Percentiles rank a stretch among this genome's conserved stretches.
These are phyloP conservation scores for Fomitopsis pulvina DNA, from an alignment of 768 basidiomycete species.

Conservation along the genomic window DNA sequence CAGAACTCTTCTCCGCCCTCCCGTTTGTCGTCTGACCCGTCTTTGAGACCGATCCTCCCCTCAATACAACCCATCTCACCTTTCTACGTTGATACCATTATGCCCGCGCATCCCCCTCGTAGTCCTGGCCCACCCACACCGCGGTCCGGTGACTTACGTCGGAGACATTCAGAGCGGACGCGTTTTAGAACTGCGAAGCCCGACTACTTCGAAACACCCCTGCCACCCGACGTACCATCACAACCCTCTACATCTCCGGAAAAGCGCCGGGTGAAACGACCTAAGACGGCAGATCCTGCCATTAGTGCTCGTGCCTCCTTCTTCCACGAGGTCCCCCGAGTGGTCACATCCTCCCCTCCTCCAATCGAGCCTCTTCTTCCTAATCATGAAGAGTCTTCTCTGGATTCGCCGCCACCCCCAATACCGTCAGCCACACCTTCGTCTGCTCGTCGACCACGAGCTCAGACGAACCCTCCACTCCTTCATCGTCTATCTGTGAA, in stretches of 20 bases:
- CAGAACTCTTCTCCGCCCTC: conserved; percentile 22
- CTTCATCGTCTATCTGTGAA: conserved; percentile 66
- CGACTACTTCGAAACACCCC: conserved; percentile 2
- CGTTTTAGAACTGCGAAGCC: conserved; percentile 12
- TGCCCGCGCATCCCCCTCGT: conserved; percentile 8
- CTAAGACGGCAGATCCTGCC: conserved; percentile 20
- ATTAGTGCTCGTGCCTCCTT: conserved; percentile 13
- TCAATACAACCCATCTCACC: conserved; percentile 38
- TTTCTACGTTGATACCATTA: conserved; percentile 29
- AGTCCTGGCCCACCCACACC: conserved; percentile 16
- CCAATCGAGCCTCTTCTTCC: conserved; percentile 10
- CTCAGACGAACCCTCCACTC: conserved; percentile 62
- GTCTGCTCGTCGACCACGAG: conserved; percentile 32
- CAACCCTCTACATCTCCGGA: conserved; percentile 7
- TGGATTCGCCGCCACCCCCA: conserved; percentile 14
- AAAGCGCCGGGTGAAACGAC: conserved; percentile 16
- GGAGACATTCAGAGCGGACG: conserved; percentile 35
- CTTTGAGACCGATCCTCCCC: conserved; percentile 29
- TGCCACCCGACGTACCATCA: conserved; percentile 6
- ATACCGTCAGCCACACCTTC: neutral
- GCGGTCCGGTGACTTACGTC: conserved; percentile 29
- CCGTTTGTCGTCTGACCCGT: conserved; percentile 18
- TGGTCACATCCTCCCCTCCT: conserved; percentile 14
- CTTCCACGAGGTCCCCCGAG: conserved; percentile 8
- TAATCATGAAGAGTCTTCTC: conserved; percentile 12